A percentile compares a stretch with the other conserved stretches of the same genome.
Evolutionary conservation across 2,329 filamentous ascomycete species (phyloP).

Genomic region (Xylaria sp.): DNA sequence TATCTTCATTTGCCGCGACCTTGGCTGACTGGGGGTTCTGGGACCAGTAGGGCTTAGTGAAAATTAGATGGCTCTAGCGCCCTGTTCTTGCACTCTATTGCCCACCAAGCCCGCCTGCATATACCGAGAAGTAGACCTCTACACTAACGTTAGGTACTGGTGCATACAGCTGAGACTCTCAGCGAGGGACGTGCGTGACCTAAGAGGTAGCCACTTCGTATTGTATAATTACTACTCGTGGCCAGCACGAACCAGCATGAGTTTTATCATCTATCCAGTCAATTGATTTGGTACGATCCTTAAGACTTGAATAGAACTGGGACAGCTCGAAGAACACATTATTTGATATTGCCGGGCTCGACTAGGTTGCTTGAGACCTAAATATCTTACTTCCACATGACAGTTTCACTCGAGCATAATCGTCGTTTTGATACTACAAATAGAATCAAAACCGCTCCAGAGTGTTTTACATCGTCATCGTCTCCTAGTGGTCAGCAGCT

Average conservation of each 20-base stretch:
- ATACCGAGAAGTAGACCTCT: neutral
- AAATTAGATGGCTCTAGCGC: conserved; percentile 1
- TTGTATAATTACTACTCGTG: too few species aligned
- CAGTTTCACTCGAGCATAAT: conserved; percentile 15
- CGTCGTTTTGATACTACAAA: conserved; percentile 15
- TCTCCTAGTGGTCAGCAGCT: conserved; percentile 1
- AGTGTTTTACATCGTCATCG: conserved; percentile 13
- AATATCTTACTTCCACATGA: conserved; percentile 5
- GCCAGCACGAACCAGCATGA: neutral
- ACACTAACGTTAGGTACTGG: too few species aligned
- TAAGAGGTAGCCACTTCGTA: too few species aligned
- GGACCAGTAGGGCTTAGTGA: conserved; percentile 17
- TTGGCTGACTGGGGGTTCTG: conserved; percentile 27
- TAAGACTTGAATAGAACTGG: neutral
- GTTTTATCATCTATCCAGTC: neutral
- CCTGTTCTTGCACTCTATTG: neutral
- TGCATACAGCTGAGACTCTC: too few species aligned
- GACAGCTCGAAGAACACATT: neutral
- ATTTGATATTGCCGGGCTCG: neutral
- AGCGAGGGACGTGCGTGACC: too few species aligned
- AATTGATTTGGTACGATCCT: neutral
- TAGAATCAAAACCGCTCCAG: conserved; percentile 7
- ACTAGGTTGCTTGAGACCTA: neutral
- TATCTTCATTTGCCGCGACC: conserved; percentile 27
- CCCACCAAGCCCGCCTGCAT: neutral